Conservation (phyloP, 177 flowering plant genomes). For the Vitis hybrid region DNA sequence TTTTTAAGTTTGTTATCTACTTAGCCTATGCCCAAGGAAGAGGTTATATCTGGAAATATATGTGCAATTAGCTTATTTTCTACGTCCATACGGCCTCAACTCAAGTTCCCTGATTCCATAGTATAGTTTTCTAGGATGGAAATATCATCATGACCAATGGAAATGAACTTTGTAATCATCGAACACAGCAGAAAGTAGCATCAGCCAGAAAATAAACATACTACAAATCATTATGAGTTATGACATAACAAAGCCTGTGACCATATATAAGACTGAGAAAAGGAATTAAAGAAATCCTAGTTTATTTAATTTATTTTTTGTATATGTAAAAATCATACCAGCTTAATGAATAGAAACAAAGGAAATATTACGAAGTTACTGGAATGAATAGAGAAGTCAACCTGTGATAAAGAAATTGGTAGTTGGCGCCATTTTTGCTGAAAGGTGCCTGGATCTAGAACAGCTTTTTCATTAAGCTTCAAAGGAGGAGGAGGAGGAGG, state of each 20-base stretch:
- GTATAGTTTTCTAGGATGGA: neutral
- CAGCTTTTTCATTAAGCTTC: conserved; percentile 78
- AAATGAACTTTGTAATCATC: neutral
- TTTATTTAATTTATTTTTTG: neutral
- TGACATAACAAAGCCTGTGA: neutral
- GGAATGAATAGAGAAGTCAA: conserved; percentile 9
- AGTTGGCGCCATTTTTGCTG: conserved; percentile 98
- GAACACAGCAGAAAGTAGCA: neutral
- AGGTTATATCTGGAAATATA: too few species aligned
- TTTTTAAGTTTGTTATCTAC: too few species aligned
- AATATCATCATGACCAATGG: neutral
- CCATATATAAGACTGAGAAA: neutral
- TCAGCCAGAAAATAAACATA: neutral
- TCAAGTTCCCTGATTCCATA: neutral
- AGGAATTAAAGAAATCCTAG: neutral
- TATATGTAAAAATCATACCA: neutral
- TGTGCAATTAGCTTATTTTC: too few species aligned
- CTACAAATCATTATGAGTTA: neutral
- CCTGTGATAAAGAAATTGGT: conserved; percentile 74
- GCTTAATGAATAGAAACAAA: conserved; percentile 5
- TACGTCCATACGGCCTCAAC: too few species aligned
- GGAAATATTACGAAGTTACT: neutral
- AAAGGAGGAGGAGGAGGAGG: conserved; percentile 56
- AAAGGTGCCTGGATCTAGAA: conserved; percentile 75
- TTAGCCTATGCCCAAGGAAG: too few species aligned